Evolutionary conservation across 2,329 filamentous ascomycete species (phyloP).

Genomic region (Pezicula radicicola): DNA sequence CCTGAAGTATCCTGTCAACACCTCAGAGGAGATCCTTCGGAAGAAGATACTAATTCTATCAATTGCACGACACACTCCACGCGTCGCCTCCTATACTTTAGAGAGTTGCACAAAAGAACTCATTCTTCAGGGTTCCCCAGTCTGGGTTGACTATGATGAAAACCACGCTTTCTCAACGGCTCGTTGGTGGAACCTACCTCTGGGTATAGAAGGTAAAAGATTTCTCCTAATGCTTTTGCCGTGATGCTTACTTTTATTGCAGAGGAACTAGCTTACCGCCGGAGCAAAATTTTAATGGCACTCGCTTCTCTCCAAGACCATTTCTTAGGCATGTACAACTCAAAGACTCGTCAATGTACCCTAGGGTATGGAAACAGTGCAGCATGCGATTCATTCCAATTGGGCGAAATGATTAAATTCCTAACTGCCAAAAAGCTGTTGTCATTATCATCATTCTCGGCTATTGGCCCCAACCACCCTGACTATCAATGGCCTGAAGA

Average conservation of each 20-base stretch:
- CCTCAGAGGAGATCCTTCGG: slow-evolving; percentile 63
- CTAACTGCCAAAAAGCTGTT: slow-evolving; percentile 60
- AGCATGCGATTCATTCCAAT: slow-evolving; percentile 74
- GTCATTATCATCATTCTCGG: slow-evolving; percentile 54
- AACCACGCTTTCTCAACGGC: slow-evolving; percentile 37
- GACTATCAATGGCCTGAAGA: slow-evolving; percentile 28
- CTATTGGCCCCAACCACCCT: slow-evolving; percentile 36
- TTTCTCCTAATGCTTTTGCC: neutral
- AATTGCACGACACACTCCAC: slow-evolving; percentile 59
- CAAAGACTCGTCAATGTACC: slow-evolving; percentile 65
- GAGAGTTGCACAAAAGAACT: slow-evolving; percentile 48
- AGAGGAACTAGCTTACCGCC: slow-evolving; percentile 66
- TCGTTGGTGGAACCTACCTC: slow-evolving; percentile 71
- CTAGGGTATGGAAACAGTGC: slow-evolving; percentile 71
- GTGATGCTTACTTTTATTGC: slow-evolving; percentile 10
- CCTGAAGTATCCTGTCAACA: slow-evolving; percentile 51
- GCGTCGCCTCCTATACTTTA: slow-evolving; percentile 55
- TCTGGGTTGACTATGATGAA: slow-evolving; percentile 26
- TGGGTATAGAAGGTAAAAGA: slow-evolving; percentile 59
- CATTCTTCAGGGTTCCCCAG: slow-evolving; percentile 60
- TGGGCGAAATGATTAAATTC: slow-evolving; percentile 75
- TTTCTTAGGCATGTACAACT: slow-evolving; percentile 65
- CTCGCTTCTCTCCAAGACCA: slow-evolving; percentile 67
- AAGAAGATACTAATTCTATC: slow-evolving; percentile 68
- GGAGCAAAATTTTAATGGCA: slow-evolving; percentile 64